Evolutionary conservation across 345 rosid species (phyloP).

Genomic region (Syzygium grande): DNA sequence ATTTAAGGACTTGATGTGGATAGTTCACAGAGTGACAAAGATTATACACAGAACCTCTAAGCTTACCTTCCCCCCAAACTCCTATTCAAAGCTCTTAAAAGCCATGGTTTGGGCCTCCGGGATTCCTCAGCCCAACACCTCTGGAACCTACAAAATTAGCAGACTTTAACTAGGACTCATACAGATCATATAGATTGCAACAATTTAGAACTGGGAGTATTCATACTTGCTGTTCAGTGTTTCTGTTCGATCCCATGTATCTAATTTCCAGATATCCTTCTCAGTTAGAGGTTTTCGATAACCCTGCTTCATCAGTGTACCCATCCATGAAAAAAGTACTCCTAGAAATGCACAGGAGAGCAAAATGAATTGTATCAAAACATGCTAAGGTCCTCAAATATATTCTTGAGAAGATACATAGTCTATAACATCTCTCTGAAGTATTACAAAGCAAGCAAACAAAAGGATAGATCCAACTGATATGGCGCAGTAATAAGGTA

Average conservation of each 20-base stretch:
- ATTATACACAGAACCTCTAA: background rate
- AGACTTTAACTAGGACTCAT: conserved; percentile 7
- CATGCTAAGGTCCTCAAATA: background rate
- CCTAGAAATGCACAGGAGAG: conserved; percentile 20
- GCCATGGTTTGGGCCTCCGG: conserved; percentile 78
- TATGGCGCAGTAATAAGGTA: background rate
- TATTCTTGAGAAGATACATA: background rate
- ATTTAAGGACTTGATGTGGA: background rate
- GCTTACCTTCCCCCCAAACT: conserved; percentile 93
- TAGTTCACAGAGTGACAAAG: background rate
- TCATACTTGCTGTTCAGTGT: conserved; percentile 59
- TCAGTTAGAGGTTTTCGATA: conserved; percentile 84
- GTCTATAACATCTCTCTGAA: background rate
- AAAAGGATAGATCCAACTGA: background rate
- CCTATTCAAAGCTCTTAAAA: conserved; percentile 65
- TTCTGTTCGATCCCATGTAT: conserved; percentile 88
- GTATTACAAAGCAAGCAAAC: background rate
- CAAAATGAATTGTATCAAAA: background rate
- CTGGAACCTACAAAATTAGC: conserved; percentile 53
- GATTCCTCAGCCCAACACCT: conserved; percentile 81
- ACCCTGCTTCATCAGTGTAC: conserved; percentile 82
- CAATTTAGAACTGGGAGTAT: background rate
- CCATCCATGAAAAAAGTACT: conserved; percentile 73
- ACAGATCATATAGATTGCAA: background rate
- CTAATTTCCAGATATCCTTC: conserved; percentile 92